Evolutionary conservation across 2,329 filamentous ascomycete species (phyloP).

Genomic region (Aureobasidium vineae): DNA sequence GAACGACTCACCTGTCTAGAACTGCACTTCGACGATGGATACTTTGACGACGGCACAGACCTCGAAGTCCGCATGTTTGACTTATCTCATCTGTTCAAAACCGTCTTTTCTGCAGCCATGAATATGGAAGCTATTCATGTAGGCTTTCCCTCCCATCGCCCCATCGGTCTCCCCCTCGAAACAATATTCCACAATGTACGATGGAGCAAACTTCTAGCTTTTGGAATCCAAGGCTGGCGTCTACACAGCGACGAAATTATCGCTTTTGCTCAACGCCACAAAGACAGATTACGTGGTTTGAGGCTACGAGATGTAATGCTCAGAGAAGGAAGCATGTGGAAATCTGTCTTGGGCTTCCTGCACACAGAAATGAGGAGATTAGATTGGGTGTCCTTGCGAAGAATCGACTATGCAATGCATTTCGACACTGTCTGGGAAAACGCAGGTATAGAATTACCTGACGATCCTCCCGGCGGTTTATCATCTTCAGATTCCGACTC

Average conservation of each 20-base stretch:
- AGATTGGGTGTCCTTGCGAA: conserved; percentile 61
- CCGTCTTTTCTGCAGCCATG: conserved; percentile 58
- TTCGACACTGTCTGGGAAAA: conserved; percentile 51
- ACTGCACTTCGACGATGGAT: conserved; percentile 60
- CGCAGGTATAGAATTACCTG: conserved; percentile 49
- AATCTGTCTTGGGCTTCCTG: conserved; percentile 57
- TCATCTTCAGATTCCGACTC: conserved; percentile 47
- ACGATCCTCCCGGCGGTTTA: conserved; percentile 44
- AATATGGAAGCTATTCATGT: conserved; percentile 64
- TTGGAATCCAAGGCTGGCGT: conserved; percentile 65
- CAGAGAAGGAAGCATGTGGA: conserved; percentile 60
- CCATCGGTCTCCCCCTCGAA: conserved; percentile 58
- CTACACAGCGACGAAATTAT: conserved; percentile 61
- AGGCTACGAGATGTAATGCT: conserved; percentile 61
- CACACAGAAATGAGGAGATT: conserved; percentile 57
- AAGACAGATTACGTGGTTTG: conserved; percentile 57
- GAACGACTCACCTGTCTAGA: conserved; percentile 61
- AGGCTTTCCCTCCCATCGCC: conserved; percentile 59
- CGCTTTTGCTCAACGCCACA: conserved; percentile 55
- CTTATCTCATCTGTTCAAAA: conserved; percentile 57
- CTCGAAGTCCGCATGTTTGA: conserved; percentile 58
- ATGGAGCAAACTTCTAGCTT: conserved; percentile 61
- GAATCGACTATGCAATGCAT: conserved; percentile 58
- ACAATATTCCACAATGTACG: conserved; percentile 61
- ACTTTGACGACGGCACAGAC: conserved; percentile 52